A percentile compares a stretch with the other conserved stretches of the same genome.
phyloP scores from a whole-genome alignment of 2,329 filamentous ascomycete genomes.

The Beauveria sp. region DNA sequence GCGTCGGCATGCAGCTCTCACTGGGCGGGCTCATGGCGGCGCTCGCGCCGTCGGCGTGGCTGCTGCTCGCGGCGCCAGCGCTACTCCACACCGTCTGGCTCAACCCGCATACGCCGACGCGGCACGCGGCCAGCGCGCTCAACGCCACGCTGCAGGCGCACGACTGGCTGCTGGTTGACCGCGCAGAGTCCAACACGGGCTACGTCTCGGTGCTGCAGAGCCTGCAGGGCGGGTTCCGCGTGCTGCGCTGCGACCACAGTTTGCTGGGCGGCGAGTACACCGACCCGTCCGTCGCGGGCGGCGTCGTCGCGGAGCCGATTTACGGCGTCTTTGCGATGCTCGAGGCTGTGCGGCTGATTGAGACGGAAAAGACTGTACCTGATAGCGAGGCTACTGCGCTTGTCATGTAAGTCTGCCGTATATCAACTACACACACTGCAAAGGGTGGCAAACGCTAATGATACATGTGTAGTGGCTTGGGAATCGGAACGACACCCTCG shows the following conservation, averaged over 20 bases:
- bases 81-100: slow-evolving; percentile 61
- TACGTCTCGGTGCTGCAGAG: slow-evolving; percentile 89
- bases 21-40: slow-evolving; percentile 58
- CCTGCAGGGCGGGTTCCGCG: slow-evolving; percentile 59
- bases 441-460: neutral
- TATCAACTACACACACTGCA: neutral
- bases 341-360: slow-evolving; percentile 78
- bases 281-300: slow-evolving; percentile 35
- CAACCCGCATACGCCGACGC: slow-evolving; percentile 66
- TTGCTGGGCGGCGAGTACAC: slow-evolving; percentile 90
- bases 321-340: slow-evolving; percentile 96
- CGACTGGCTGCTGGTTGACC: slow-evolving; percentile 70
- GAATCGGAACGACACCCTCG: slow-evolving; percentile 84
- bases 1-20: slow-evolving; percentile 63
- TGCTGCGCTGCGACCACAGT: slow-evolving; percentile 90
- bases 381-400: slow-evolving; percentile 71
- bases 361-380: slow-evolving; percentile 43
- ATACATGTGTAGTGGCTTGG: slow-evolving; percentile 58
- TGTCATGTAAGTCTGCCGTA: slow-evolving; percentile 59
- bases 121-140: slow-evolving; percentile 50
- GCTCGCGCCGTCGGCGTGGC: slow-evolving; percentile 59
- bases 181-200: slow-evolving; percentile 79
- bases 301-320: slow-evolving; percentile 68
- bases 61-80: slow-evolving; percentile 63
- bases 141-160: slow-evolving; percentile 58